Evolutionary conservation across 805 yeast genomes (phyloP).

Genomic region (Lipomyces kockii): DNA sequence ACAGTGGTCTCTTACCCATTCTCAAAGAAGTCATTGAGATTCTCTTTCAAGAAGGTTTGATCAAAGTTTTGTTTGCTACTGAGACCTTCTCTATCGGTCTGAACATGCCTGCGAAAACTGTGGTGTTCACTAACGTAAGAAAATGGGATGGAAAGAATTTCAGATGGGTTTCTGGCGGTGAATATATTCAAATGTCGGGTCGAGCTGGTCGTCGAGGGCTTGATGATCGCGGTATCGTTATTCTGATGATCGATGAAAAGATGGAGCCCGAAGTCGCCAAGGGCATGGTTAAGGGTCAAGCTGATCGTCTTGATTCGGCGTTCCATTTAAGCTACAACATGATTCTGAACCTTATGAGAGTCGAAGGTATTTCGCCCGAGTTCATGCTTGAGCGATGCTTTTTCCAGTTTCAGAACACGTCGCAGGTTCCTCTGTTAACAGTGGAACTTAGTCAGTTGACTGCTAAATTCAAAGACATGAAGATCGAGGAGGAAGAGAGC

Average conservation of each 20-base stretch:
- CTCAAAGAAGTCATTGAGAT: conserved; percentile 94
- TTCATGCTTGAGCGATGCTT: conserved; percentile 94
- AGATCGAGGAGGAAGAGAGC: conserved; percentile 72
- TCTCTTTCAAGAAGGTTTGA: conserved; percentile 92
- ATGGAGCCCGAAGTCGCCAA: conserved; percentile 99
- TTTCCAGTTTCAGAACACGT: conserved; percentile 91
- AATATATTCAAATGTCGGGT: conserved; percentile 99
- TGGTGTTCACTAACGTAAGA: conserved; percentile 94
- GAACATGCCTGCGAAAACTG: conserved; percentile 99
- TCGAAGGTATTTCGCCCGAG: conserved; percentile 97
- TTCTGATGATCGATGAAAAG: conserved; percentile 98
- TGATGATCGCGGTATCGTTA: conserved; percentile 98
- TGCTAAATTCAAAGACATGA: conserved; percentile 53
- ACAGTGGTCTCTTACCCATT: conserved; percentile 92
- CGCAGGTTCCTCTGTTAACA: conserved; percentile 86
- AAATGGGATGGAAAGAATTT: conserved; percentile 98
- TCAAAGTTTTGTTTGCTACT: conserved; percentile 94
- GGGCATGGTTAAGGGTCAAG: conserved; percentile 99
- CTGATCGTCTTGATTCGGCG: conserved; percentile 96
- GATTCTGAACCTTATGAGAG: conserved; percentile 94
- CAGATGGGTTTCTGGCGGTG: conserved; percentile 99
- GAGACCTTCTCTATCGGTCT: conserved; percentile 98
- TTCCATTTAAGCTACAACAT: conserved; percentile 97
- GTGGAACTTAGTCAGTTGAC: conserved; percentile 61
- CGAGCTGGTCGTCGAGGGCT: conserved; percentile 99